Percentiles rank a stretch among this genome's conserved stretches.
Conservation (phyloP, 306 rosid genomes). For the Medicago lupulina region DNA sequence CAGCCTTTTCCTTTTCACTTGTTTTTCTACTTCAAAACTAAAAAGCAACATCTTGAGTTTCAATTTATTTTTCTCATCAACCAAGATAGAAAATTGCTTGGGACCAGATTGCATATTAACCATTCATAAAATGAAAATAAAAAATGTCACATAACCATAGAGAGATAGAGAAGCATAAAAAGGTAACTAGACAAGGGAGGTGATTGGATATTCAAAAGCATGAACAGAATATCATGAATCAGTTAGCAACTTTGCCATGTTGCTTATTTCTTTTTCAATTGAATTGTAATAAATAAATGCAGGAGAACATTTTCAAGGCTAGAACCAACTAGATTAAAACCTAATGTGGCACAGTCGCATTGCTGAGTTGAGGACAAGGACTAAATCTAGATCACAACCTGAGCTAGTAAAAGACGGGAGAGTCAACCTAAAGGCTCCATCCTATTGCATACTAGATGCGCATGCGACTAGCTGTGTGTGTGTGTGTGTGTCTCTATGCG, state of each 20-base stretch:
- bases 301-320: slow-evolving; percentile 21
- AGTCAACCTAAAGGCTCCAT: background rate
- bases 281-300: slow-evolving; percentile 28
- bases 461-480: background rate
- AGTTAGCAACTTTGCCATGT: slow-evolving; percentile 17
- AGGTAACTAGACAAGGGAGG: background rate
- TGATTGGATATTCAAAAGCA: slow-evolving; percentile 24
- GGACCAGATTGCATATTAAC: background rate
- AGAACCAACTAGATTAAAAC: slow-evolving; percentile 21
- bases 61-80: slow-evolving; percentile 19
- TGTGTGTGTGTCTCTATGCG: background rate
- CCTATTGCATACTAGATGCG: slow-evolving; percentile 1
- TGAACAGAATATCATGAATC: slow-evolving; percentile 5
- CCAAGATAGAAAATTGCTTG: background rate
- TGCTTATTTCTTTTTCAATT: slow-evolving; percentile 8
- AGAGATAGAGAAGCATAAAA: background rate
- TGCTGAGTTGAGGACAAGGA: slow-evolving; percentile 32
- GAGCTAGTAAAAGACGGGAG: slow-evolving; percentile 17
- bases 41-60: slow-evolving; percentile 17
- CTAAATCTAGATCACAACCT: slow-evolving; percentile 20
- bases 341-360: slow-evolving; percentile 11
- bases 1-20: background rate
- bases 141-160: background rate
- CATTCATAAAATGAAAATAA: slow-evolving; percentile 9
- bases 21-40: background rate